A percentile compares a stretch with the other conserved stretches of the same genome.
Conservation (phyloP, 805 yeast genomes). For the Hanseniaspora taiwanica region DNA sequence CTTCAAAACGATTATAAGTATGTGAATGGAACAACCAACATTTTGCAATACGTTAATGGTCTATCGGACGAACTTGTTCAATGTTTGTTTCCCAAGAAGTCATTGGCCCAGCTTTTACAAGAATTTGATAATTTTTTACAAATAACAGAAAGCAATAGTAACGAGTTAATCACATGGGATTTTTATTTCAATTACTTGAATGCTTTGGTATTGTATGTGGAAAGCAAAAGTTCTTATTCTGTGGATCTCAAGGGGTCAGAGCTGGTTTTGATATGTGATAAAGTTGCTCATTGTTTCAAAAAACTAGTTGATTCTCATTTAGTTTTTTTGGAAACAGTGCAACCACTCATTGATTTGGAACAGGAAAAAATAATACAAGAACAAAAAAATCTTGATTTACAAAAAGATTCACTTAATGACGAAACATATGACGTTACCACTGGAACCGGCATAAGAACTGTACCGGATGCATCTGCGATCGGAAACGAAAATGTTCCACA, state of each 20-base stretch:
- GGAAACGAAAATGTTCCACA: background rate
- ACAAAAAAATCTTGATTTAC: constrained; percentile 1
- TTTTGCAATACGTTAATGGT: constrained; percentile 13
- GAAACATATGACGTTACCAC: constrained; percentile 1
- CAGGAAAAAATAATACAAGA: constrained; percentile 2
- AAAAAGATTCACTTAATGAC: constrained; percentile 3
- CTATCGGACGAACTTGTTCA: constrained; percentile 12
- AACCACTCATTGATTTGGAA: background rate
- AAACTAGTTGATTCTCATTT: constrained; percentile 10
- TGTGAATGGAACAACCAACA: constrained; percentile 19
- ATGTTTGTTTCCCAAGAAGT: constrained; percentile 13
- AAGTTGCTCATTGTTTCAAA: constrained; percentile 10
- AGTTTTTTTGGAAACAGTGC: constrained; percentile 10
- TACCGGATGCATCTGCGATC: background rate
- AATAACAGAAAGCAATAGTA: background rate
- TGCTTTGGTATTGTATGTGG: constrained; percentile 1
- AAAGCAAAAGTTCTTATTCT: background rate
- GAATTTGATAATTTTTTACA: background rate
- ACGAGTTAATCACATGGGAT: constrained; percentile 18
- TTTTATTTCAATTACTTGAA: constrained; percentile 19
- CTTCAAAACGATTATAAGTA: constrained; percentile 19
- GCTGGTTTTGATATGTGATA: constrained; percentile 9
- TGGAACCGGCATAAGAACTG: constrained; percentile 9
- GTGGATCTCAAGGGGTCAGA: background rate
- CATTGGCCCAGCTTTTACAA: constrained; percentile 8